phyloP scores from a whole-genome alignment of 2,329 filamentous ascomycete species.

The Diaporthe citrichinensis region DNA sequence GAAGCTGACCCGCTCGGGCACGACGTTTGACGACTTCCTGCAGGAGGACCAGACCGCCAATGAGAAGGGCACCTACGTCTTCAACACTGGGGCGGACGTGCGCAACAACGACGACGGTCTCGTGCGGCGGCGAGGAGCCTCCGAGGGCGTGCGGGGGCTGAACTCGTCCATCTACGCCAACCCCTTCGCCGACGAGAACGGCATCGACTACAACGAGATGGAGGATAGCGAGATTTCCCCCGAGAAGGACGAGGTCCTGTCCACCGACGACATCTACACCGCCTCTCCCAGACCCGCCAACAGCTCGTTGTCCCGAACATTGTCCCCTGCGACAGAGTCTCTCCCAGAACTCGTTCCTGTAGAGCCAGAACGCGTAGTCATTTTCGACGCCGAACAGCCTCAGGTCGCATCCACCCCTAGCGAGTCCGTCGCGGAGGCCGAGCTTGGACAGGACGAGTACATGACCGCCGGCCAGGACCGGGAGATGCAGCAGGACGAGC shows the following conservation, averaged over 20 bases:
- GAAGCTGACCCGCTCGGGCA: slow-evolving; percentile 46
- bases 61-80: slow-evolving; percentile 69
- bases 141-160: slow-evolving; percentile 61
- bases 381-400: neutral
- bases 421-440: slow-evolving; percentile 52
- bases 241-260: slow-evolving; percentile 62
- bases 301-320: slow-evolving; percentile 37
- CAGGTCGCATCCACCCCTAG: slow-evolving; percentile 3
- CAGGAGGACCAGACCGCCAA: slow-evolving; percentile 60
- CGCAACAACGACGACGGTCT: slow-evolving; percentile 59
- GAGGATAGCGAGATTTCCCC: slow-evolving; percentile 60
- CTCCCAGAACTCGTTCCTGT: slow-evolving; percentile 34
- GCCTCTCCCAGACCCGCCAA: slow-evolving; percentile 62
- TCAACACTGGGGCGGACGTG: slow-evolving; percentile 68
- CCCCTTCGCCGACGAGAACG: slow-evolving; percentile 71
- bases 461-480: slow-evolving; percentile 63
- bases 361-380: neutral
- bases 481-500: slow-evolving; percentile 51
- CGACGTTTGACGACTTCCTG: slow-evolving; percentile 73
- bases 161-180: slow-evolving; percentile 65
- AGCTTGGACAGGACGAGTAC: slow-evolving; percentile 62
- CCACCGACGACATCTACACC: slow-evolving; percentile 65
- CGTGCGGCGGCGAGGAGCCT: slow-evolving; percentile 61
- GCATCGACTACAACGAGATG: slow-evolving; percentile 65
- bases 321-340: slow-evolving; percentile 37